Base-by-base conservation (phyloP, 345 rosid species). In the Linum lewisii region DNA sequence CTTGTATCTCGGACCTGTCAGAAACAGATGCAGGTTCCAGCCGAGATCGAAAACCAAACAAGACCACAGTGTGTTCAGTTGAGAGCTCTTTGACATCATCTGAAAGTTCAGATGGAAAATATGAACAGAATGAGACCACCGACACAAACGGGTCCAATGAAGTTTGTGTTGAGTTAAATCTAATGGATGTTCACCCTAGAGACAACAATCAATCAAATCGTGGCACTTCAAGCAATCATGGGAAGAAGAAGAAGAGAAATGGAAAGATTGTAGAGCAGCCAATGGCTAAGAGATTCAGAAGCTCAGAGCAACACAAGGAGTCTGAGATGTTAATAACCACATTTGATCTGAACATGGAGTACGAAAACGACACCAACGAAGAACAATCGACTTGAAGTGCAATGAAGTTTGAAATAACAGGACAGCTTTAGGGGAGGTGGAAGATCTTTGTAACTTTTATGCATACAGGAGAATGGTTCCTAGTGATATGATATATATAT, bases 61-160 rank as follows among this genome's bases (percentile, higher is more conserved):
- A 75, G 69, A 75, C 75, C 61, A 66, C 79, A n/a, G 72, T 83
- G 32, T 67, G 83, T 64, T 93, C 99, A 10, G 73, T 71, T 52
- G 99, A 86, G 52, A 93, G 97, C 75, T 89, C 99, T 42, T 69
- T 89, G 73, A 84, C 99, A 62, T 93, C 89, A 51, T 82, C 95
- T 0, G 94, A 89, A 59, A 85, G 82, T 74, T 84, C 84, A 29
- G 34, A 29, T 29, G 34, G n/a, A n/a, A 29, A 29, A 29, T 29
- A 8, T 3, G 91, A 83, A 21, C 64, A 66, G 18, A 79, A 84
- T 52, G 65, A 78, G 56, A 75, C 77, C 37, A 58, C 59, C 67
- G 66, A 58, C 38, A 61, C 23, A 18, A 54, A 67, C 37, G 80
- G 62, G 62, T 52, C 64, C 54, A 65, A 55, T 54, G 52, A 19